A percentile compares a stretch with the other conserved stretches of the same genome.
phyloP scores from a whole-genome alignment of 1,284 basidiomycete genomes.

The Naganishia sp. region DNA sequence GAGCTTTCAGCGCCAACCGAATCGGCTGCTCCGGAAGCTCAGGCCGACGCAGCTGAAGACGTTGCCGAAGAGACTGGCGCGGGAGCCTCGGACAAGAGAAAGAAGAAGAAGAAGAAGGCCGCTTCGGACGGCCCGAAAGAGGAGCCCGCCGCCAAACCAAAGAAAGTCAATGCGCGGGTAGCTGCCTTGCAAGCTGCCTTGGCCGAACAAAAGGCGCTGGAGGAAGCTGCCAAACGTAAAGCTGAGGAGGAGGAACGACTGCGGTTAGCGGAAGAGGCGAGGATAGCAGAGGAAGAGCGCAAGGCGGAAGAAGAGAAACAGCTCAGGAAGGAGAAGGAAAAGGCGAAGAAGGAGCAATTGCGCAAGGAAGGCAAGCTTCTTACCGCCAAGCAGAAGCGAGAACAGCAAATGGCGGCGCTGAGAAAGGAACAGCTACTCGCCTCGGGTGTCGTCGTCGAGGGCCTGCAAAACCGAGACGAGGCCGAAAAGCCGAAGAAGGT shows the following conservation, averaged over 20 bases:
- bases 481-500: constrained; percentile 64
- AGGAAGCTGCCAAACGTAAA: constrained; percentile 62
- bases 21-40: constrained; percentile 39
- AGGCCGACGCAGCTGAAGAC: constrained; percentile 41
- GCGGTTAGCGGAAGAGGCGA: constrained; percentile 77
- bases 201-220: constrained; percentile 82
- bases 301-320: constrained; percentile 73
- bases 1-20: constrained; percentile 38
- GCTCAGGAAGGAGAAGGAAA: constrained; percentile 86
- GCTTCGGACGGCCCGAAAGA: constrained; percentile 71
- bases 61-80: constrained; percentile 61
- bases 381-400: constrained; percentile 95
- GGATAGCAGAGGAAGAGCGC: constrained; percentile 85
- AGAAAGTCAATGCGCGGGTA: constrained; percentile 70
- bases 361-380: constrained; percentile 88
- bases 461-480: constrained; percentile 62
- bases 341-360: constrained; percentile 80
- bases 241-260: constrained; percentile 57
- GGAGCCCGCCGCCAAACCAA: constrained; percentile 58
- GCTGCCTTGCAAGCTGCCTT: constrained; percentile 73
- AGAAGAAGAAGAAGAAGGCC: constrained; percentile 89
- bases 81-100: constrained; percentile 60
- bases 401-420: constrained; percentile 85
- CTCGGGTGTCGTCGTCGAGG: constrained; percentile 87
- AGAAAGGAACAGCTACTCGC: constrained; percentile 87